phyloP scores from a whole-genome alignment of 2,329 filamentous ascomycete species.

The Alternaria hordeiaustralica region DNA sequence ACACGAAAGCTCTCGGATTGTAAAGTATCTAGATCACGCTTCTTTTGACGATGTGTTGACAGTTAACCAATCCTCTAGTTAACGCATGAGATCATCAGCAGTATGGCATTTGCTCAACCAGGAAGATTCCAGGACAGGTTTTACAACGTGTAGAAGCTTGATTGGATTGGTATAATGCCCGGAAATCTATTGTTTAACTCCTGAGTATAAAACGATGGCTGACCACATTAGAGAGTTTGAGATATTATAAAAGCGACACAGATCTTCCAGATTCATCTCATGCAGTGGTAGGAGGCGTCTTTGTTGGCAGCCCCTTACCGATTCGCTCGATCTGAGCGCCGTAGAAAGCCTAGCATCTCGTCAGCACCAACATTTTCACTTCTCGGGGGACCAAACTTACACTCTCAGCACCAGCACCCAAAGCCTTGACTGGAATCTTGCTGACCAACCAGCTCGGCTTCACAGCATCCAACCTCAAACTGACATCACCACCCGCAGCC shows the following conservation, averaged over 20 bases:
- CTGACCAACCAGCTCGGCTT: slow-evolving; percentile 9
- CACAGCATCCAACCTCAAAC: slow-evolving; percentile 1
- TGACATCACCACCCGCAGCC: background rate
- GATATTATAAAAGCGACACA: background rate
- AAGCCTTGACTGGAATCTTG: slow-evolving; percentile 1
- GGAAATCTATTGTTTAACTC: background rate
- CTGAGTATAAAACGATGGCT: background rate
- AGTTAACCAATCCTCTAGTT: background rate
- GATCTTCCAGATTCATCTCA: background rate
- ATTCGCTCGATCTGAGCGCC: background rate
- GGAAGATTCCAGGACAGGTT: background rate
- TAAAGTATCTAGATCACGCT: background rate
- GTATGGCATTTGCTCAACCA: background rate
- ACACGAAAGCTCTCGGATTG: background rate
- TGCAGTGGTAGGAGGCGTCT: background rate
- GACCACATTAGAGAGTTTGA: background rate
- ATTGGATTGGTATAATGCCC: background rate
- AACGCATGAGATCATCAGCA: background rate
- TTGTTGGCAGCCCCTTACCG: background rate
- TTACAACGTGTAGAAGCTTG: background rate
- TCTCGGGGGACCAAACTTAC: background rate
- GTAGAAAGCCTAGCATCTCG: background rate
- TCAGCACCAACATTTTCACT: background rate
- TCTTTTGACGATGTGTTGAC: background rate
- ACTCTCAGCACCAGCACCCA: slow-evolving; percentile 6